Base-by-base conservation (phyloP, 2,329 filamentous ascomycete species). In the Trichoderma arundinaceum region DNA sequence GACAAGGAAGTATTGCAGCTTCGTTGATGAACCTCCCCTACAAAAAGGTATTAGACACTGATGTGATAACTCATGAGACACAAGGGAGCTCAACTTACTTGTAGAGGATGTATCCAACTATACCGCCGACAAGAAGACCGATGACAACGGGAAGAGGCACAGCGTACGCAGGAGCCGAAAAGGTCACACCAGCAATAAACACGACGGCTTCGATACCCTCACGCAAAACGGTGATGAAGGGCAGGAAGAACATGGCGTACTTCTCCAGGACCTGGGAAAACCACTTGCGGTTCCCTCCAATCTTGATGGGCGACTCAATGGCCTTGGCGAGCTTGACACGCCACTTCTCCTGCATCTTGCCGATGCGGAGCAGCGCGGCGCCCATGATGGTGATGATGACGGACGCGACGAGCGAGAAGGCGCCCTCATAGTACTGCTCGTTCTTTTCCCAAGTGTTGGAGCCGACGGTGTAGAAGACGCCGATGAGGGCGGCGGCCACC, bases 331-430 rank as follows among this genome's bases (percentile, higher is more conserved):
- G 86, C 85, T 95, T 95, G 72, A 90, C 80, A n/a, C 88, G 86
- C 93, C 92, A 96, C 78, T 95, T 95, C 68, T 90, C 88, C 75
- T 93, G 91, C 76, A 95, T 85, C 77, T 94, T 95, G 68, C 88
- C 90, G 64, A 96, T 85, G 32, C 92, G 89, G 7, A 96, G 86
- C 35, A 96, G 85, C 4, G 91, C 92, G 38, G 88, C 89, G 33
- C 92, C 92, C 81, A 96, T 90, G 68, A 92, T 71, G 41, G 90
- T 90, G 78, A 96, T 95, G 78, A 96, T 92, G 70, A 95, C 70
- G 17, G 88, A 83, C 2, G 92, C 92, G 58, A 95, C 75, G 46
- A 96, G 81, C 17, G 84, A 86, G 72, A 96, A 95, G 54, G 89
- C 85, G 64, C 91, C 92, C 74, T 96, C 92, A 83, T 92, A 96